Conservation (phyloP, 441 rosid genomes). For the Erodium trifolium region DNA sequence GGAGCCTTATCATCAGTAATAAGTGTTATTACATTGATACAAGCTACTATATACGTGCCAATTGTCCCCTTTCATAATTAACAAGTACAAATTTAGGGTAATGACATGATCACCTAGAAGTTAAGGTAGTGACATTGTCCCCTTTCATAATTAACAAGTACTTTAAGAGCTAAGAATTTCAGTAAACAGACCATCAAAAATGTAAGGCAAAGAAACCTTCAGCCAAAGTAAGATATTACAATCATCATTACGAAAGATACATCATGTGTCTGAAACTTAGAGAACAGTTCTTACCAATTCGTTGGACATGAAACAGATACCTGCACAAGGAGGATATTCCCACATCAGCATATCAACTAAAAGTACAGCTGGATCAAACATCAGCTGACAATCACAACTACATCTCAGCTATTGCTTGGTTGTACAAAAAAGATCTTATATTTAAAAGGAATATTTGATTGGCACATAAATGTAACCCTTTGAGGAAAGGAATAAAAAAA, state of each 20-base stretch:
- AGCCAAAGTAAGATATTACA: not conserved
- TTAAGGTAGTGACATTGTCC: not conserved
- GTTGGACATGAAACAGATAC: conserved; percentile 88
- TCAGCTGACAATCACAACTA: not conserved
- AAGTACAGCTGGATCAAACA: not conserved
- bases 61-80: too few relatives aligned
- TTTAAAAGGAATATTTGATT: not conserved
- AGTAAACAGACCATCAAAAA: not conserved
- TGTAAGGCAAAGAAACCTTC: not conserved
- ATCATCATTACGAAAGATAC: not conserved
- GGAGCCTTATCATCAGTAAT: not conserved
- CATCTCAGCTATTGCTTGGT: not conserved
- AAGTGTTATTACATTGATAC: not conserved
- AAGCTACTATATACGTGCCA: not conserved
- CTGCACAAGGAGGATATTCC: conserved; percentile 34
- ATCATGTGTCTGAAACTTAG: conserved; percentile 7
- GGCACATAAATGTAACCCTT: not conserved
- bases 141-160: conserved; percentile 10
- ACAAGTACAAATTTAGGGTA: too few relatives aligned
- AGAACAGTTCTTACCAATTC: conserved; percentile 59
- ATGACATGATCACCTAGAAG: too few relatives aligned
- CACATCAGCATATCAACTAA: conserved; percentile 12
- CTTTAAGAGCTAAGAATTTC: not conserved
- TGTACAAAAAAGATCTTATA: not conserved
- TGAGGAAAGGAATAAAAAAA: not conserved